Evolutionary conservation across 129 eudicot genomes (phyloP).

Genomic region (Sambucus nigra): DNA sequence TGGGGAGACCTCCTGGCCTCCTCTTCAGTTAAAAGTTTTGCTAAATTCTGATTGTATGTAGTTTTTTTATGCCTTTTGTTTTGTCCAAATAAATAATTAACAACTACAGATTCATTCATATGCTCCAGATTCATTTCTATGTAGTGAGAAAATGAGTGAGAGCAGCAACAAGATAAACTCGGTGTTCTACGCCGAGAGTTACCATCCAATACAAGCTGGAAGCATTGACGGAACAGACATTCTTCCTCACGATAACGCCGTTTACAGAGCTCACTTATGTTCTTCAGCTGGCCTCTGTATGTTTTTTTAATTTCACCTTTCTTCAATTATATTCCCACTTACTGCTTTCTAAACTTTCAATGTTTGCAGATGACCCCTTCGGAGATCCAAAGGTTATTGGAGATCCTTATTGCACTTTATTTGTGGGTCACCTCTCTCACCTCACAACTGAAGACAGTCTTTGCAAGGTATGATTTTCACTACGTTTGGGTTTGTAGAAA

Average conservation of each 20-base stretch:
- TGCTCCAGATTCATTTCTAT: too few relatives aligned
- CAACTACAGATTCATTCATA: too few relatives aligned
- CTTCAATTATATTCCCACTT: background rate
- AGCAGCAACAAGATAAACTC: constrained; percentile 46
- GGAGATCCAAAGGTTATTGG: constrained; percentile 83
- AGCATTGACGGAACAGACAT: constrained; percentile 97
- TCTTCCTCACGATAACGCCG: constrained; percentile 90
- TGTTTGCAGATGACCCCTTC: constrained; percentile 67
- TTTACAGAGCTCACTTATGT: constrained; percentile 90
- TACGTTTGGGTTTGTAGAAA: background rate
- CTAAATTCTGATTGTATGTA: too few relatives aligned
- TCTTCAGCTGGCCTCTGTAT: constrained; percentile 82
- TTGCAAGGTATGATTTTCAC: constrained; percentile 37
- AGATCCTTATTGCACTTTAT: constrained; percentile 77
- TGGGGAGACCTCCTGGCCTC: too few relatives aligned
- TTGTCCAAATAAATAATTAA: too few relatives aligned
- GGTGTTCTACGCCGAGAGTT: constrained; percentile 80
- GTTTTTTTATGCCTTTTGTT: too few relatives aligned
- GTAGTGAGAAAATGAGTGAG: constrained; percentile 17
- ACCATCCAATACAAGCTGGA: constrained; percentile 96
- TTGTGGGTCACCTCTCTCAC: constrained; percentile 70
- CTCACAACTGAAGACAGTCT: constrained; percentile 69
- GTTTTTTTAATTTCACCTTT: background rate
- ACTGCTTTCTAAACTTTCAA: background rate
- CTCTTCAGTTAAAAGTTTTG: too few relatives aligned